A percentile compares a stretch with the other conserved stretches of the same genome.
phyloP scores from a whole-genome alignment of 352 stramenopile species.

The Phytophthora quininea region DNA sequence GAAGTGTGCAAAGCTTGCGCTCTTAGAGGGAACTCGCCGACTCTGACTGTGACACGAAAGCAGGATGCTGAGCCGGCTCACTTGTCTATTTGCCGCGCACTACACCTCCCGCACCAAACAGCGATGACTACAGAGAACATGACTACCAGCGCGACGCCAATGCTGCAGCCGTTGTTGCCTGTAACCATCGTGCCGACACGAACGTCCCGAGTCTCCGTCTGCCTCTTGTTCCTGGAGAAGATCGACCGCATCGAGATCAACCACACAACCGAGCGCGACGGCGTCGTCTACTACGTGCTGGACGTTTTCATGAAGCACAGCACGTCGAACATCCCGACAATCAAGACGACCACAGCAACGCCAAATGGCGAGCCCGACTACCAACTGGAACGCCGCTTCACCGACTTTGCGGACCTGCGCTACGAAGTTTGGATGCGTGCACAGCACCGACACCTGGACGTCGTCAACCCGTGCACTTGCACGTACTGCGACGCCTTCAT shows the following conservation, averaged over 20 bases:
- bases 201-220: constrained; percentile 12
- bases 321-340: constrained; percentile 54
- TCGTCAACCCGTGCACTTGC: constrained; percentile 19
- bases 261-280: constrained; percentile 29
- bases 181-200: constrained; percentile 24
- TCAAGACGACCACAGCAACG: constrained; percentile 33
- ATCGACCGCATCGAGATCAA: constrained; percentile 58
- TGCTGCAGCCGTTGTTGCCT: constrained; percentile 29
- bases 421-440: constrained; percentile 43
- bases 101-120: constrained; percentile 4
- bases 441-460: constrained; percentile 32
- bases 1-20: too few relatives aligned
- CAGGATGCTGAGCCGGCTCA: constrained; percentile 4
- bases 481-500: constrained; percentile 53
- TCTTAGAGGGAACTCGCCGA: background rate
- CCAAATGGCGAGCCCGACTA: constrained; percentile 36
- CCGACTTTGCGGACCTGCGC: constrained; percentile 46
- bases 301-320: constrained; percentile 58
- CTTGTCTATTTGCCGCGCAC: constrained; percentile 15
- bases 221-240: constrained; percentile 33
- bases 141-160: background rate
- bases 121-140: background rate
- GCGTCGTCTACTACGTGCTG: constrained; percentile 51
- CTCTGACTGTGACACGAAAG: constrained; percentile 3
- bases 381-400: constrained; percentile 46